Percentiles rank a stretch among this genome's conserved stretches.
Conservation (phyloP, 352 stramenopile genomes). For the Phytophthora sansomeana region DNA sequence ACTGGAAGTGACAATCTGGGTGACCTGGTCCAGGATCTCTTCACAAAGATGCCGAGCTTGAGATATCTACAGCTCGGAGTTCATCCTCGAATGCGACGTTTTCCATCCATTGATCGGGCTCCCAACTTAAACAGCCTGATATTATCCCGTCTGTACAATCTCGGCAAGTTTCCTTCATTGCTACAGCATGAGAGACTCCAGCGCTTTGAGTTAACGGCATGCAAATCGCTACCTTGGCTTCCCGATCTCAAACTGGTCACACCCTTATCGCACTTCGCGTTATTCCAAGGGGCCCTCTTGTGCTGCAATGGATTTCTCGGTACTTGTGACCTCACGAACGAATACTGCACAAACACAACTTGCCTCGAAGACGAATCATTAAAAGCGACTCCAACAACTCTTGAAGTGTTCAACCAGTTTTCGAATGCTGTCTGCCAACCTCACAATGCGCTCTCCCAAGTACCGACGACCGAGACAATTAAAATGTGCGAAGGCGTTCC, state of each 20-base stretch:
- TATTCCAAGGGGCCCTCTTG: constrained; percentile 32
- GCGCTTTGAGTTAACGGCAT: constrained; percentile 24
- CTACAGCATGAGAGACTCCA: constrained; percentile 13
- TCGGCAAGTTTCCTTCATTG: constrained; percentile 34
- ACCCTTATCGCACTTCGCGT: constrained; percentile 15
- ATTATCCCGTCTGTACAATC: constrained; percentile 19
- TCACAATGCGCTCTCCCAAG: constrained; percentile 17
- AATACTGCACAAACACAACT: constrained; percentile 18
- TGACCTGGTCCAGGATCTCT: constrained; percentile 32
- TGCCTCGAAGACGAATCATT: constrained; percentile 23
- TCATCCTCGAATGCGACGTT: constrained; percentile 19
- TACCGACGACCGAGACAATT: constrained; percentile 26
- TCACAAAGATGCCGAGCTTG: constrained; percentile 33
- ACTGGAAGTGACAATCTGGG: constrained; percentile 22
- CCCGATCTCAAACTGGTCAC: constrained; percentile 26
- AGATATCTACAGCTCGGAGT: constrained; percentile 42
- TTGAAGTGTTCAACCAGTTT: constrained; percentile 16
- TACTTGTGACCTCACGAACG: constrained; percentile 35
- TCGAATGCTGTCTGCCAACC: constrained; percentile 23
- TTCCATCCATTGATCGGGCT: constrained; percentile 37
- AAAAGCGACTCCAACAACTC: constrained; percentile 13
- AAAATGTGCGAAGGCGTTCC: constrained; percentile 38
- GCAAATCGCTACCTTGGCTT: constrained; percentile 7
- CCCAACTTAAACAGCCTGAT: constrained; percentile 37
- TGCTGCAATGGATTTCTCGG: constrained; percentile 52